A percentile compares a stretch with the other conserved stretches of the same genome.
phyloP scores from a whole-genome alignment of 768 basidiomycete species.

The Gloeopeniophorella convolvens region DNA sequence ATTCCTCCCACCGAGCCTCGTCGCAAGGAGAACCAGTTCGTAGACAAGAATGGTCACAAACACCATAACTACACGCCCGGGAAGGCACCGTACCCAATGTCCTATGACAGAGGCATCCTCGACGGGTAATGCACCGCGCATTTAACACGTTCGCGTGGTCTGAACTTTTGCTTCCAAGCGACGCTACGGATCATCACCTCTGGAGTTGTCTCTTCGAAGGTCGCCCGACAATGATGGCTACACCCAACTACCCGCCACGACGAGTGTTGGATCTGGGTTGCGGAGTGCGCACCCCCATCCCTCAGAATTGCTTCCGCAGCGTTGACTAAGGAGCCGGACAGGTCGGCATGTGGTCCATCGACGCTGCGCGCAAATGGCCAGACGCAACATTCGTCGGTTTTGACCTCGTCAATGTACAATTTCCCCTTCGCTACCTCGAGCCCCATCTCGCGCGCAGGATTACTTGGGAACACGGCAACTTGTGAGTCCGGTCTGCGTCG shows the following conservation, averaged over 20 bases:
- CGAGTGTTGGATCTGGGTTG: constrained; percentile 20
- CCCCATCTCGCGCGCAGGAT: constrained; percentile 49
- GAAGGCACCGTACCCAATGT: constrained; percentile 76
- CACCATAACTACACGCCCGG: constrained; percentile 65
- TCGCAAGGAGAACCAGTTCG: constrained; percentile 51
- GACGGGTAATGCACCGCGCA: constrained; percentile 48
- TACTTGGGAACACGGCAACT: constrained; percentile 71
- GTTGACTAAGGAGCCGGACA: neutral
- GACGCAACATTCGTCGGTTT: constrained; percentile 47
- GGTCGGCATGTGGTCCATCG: constrained; percentile 20
- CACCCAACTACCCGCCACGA: constrained; percentile 13
- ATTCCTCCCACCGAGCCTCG: constrained; percentile 5
- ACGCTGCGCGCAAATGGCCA: constrained; percentile 21
- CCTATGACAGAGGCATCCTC: constrained; percentile 59
- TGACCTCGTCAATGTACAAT: constrained; percentile 71
- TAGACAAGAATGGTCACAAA: constrained; percentile 51
- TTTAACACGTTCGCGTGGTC: neutral
- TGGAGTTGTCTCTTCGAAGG: constrained; percentile 14
- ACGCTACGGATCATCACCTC: constrained; percentile 22
- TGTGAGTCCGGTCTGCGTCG: constrained; percentile 38
- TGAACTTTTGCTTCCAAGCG: constrained; percentile 11
- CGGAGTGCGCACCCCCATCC: constrained; percentile 15
- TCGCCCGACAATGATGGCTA: constrained; percentile 16
- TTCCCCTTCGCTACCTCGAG: constrained; percentile 48
- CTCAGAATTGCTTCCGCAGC: neutral